Base-by-base conservation (phyloP, 176 grass and related monocot species). In the Sorghum bicolor region DNA sequence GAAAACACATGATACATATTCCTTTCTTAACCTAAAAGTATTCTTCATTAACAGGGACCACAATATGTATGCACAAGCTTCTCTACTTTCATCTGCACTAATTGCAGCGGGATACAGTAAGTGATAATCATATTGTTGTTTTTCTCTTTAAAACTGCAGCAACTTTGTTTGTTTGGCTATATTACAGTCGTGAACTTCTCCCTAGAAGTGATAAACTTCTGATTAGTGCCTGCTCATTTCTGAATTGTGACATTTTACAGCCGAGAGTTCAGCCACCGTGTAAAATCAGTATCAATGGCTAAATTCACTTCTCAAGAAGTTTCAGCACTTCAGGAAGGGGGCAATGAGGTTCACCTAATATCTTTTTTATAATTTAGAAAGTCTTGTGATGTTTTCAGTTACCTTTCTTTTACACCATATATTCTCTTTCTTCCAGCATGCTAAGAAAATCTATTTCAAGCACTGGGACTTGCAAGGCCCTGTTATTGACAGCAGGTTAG, bases 41-140 rank as follows among this genome's bases (percentile, higher is more conserved):
- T 78, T 66, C 58, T 85, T 57, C 50, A 48, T 92, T 15, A 73
- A 74, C 91, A 92, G 91, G 87, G 91, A 33, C 88, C 91, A 11
- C 91, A 93, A 82, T 93, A 93, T 82, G 91, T 93, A 79, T 93
- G 91, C 87, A 90, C 91, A 84, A 90, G 77, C 87, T 90, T 93
- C 82, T 86, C 80, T 24, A 93, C 91, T 55, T 90, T 90, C 62
- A 82, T 93, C 64, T 93, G 91, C 58, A 85, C 64, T 57, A 89
- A 82, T 78, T 93, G 91, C 81, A 93, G 91, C 17, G 91, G 91
- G 85, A 90, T 90, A 78, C 91, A 93, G 91, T 93, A 93, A 93
- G 91, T 89, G 8, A 13, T 89, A 37, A 16, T 58, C 34, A 71
- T 40, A 72, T 52, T 29, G 29, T 16, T 78, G 13, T 78, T 6